These are phyloP conservation scores for Kuraishia piskuri DNA, from an alignment of 805 yeast species.

Conservation along the genomic window DNA sequence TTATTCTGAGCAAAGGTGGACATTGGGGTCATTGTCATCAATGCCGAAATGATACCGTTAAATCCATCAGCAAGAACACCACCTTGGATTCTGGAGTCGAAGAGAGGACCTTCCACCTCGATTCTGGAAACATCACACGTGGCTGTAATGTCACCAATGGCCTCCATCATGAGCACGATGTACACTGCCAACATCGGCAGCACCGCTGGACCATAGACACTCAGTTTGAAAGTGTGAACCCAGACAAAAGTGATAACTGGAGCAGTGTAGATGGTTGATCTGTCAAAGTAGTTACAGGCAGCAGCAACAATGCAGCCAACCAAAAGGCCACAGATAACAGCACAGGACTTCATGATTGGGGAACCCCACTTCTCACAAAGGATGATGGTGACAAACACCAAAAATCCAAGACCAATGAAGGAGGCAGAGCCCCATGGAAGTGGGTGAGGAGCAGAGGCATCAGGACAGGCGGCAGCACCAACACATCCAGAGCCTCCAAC, in stretches of 20 bases:
- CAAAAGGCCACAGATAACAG: slow-evolving; percentile 76
- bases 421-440: slow-evolving; percentile 77
- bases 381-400: slow-evolving; percentile 67
- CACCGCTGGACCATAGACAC: slow-evolving; percentile 78
- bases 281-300: slow-evolving; percentile 74
- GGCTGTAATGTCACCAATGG: slow-evolving; percentile 92
- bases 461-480: slow-evolving; percentile 35
- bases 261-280: slow-evolving; percentile 50
- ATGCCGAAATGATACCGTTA: slow-evolving; percentile 68
- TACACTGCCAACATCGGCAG: slow-evolving; percentile 80
- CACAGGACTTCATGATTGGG: slow-evolving; percentile 91
- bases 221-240: slow-evolving; percentile 75
- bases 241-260: slow-evolving; percentile 81
- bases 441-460: slow-evolving; percentile 40
- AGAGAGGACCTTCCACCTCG: slow-evolving; percentile 73
- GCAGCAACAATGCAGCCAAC: slow-evolving; percentile 92
- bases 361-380: slow-evolving; percentile 83
- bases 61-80: slow-evolving; percentile 87
- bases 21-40: slow-evolving; percentile 82
- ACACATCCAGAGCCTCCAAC: slow-evolving; percentile 73
- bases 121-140: slow-evolving; percentile 85
- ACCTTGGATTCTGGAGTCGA: slow-evolving; percentile 86
- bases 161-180: slow-evolving; percentile 81
- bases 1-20: slow-evolving; percentile 92
- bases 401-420: slow-evolving; percentile 81